These are phyloP conservation scores for Crucibulum laeve DNA, from an alignment of 768 basidiomycete species.

Conservation along the genomic window DNA sequence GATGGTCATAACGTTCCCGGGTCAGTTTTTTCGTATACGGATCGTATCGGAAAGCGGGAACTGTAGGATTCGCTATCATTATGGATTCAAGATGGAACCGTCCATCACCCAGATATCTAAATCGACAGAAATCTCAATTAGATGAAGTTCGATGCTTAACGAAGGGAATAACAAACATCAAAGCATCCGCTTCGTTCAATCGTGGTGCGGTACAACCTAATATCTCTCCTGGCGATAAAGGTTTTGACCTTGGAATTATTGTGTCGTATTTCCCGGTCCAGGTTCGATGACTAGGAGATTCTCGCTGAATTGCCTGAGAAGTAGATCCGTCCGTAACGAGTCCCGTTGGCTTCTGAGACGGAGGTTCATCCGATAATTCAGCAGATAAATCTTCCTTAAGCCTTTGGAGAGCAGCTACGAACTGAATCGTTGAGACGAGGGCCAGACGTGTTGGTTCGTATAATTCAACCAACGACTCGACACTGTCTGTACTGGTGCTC, in stretches of 20 bases:
- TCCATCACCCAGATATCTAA: conserved; percentile 94
- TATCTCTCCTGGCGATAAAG: conserved; percentile 94
- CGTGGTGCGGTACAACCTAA: conserved; percentile 94
- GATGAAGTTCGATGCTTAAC: conserved; percentile 1
- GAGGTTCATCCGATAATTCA: conserved; percentile 25
- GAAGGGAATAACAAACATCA: conserved; percentile 62
- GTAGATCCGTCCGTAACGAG: conserved; percentile 8
- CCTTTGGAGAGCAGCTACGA: conserved; percentile 86
- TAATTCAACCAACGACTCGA: conserved; percentile 10
- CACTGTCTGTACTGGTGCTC: conserved; percentile 5
- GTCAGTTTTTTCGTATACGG: conserved; percentile 98
- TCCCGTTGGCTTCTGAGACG: conserved; percentile 8
- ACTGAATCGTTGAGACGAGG: conserved; percentile 96
- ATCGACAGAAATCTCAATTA: conserved; percentile 4
- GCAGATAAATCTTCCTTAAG: conserved; percentile 74
- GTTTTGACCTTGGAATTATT: conserved; percentile 81
- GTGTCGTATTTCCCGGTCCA: conserved; percentile 70
- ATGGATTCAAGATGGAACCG: conserved; percentile 98
- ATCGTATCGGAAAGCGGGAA: conserved; percentile 97
- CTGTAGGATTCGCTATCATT: conserved; percentile 97
- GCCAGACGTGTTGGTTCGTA: conserved; percentile 66
- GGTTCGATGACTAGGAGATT: conserved; percentile 13
- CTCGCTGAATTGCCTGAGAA: neutral
- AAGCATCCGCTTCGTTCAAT: conserved; percentile 73
- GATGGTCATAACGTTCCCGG: conserved; percentile 84